Percentiles rank a stretch among this genome's conserved stretches.
Conservation (phyloP, 1,284 basidiomycete genomes). For the Anthracocystis setariae region DNA sequence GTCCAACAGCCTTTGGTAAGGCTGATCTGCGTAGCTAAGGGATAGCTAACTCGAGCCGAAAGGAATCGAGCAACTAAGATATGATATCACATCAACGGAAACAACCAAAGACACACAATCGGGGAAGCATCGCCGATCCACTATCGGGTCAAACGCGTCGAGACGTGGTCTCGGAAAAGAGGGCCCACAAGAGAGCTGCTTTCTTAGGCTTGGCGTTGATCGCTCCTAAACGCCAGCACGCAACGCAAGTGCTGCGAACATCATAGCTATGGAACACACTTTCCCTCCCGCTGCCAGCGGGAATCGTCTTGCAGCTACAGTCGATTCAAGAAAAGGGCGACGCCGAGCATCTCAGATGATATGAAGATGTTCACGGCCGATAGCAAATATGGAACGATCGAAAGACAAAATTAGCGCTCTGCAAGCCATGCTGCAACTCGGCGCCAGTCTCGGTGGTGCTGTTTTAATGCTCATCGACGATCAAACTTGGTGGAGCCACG, state of each 20-base stretch:
- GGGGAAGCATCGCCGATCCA: neutral
- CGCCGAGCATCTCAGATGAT: neutral
- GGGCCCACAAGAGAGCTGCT: neutral
- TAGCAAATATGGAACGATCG: neutral
- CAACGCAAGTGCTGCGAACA: too few relatives aligned
- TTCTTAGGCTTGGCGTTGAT: neutral
- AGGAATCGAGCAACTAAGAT: too few relatives aligned
- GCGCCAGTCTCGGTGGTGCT: neutral
- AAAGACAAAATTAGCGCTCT: neutral
- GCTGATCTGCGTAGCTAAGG: too few relatives aligned
- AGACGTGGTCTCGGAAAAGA: slow-evolving; percentile 9
- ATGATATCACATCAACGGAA: too few relatives aligned
- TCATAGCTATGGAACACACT: neutral
- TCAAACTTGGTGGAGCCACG: slow-evolving; percentile 1
- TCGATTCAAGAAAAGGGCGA: too few relatives aligned
- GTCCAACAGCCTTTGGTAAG: too few relatives aligned
- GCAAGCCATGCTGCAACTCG: slow-evolving; percentile 3
- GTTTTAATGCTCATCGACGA: neutral
- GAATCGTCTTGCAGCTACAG: neutral
- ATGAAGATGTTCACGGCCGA: slow-evolving; percentile 1
- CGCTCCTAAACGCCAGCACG: slow-evolving; percentile 9
- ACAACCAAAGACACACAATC: too few relatives aligned
- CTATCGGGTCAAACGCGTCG: neutral
- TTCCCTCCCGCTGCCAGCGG: too few relatives aligned
- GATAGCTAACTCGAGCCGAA: too few relatives aligned